Base-by-base conservation (phyloP, 352 stramenopile species). In the Elongisporangium senticosum region DNA sequence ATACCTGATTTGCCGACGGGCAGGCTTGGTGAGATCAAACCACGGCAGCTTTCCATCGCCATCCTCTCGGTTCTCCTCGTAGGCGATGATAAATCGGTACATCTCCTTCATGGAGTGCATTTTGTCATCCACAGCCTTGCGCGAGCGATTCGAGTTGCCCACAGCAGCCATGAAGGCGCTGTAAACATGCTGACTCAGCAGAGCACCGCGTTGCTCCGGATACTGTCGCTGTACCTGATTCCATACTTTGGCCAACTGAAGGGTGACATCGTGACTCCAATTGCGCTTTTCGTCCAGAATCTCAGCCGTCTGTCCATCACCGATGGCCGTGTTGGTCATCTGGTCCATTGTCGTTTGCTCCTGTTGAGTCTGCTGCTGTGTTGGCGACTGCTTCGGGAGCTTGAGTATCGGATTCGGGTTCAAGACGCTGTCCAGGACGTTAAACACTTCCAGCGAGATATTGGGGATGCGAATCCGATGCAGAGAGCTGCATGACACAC, bases 41-140 rank as follows among this genome's bases (percentile, higher is more conserved):
- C 76, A 89, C 17, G 61, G 59, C 3, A 53, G 75, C 59, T 72
- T 75, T 5, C 37, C 49, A 0, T 71, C 65, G 22, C 63, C 66
- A 0, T 22, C 59, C 19, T 63, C 49, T 8, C 66, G 69, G 24
- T 62, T 65, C 4, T 64, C 69, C 51, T 89, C 69, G 58, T 86
- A 77, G 19, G 61, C 61, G 21, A 69, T 69, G 49, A 89, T 83
- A 49, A 86, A 86, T 8, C 75, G 68, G 53, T 83, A 85, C 79
- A 89, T 89, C 47, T 87, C 75, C 50, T 80, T 85, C 72, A 87
- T 89, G n/a, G 67, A 81, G 62, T 87, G 79, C 79, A 89, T 86
- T 53, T 87, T 87, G 64, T 89, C 79, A 51, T 84, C 79, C 24
- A 87, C 74, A 19, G 79, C 77, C 40, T 89, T 87, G 3, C 74